These are phyloP conservation scores for Austroboletus niveus DNA, from an alignment of 1,284 basidiomycete species.

Conservation along the genomic window DNA sequence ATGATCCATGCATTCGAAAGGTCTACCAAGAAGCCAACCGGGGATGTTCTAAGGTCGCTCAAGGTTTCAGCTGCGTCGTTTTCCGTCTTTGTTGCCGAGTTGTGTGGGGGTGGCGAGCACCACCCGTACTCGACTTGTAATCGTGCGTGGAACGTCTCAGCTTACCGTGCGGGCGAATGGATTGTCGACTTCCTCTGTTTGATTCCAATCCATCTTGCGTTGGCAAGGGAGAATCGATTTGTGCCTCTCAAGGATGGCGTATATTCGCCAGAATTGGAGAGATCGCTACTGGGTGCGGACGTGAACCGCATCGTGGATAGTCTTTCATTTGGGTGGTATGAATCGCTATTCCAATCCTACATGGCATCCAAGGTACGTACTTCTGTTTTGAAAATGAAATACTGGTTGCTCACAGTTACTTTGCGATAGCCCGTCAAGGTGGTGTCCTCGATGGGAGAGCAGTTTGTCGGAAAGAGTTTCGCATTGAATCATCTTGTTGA, in stretches of 20 bases:
- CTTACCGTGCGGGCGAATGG: constrained; percentile 56
- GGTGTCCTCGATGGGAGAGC: constrained; percentile 68
- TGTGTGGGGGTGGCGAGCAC: constrained; percentile 6
- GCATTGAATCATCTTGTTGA: constrained; percentile 61
- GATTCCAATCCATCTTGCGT: constrained; percentile 61
- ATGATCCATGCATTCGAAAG: constrained; percentile 48
- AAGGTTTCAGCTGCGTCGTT: constrained; percentile 24
- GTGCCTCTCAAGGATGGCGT: constrained; percentile 60
- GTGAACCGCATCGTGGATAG: constrained; percentile 55
- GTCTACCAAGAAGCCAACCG: constrained; percentile 41
- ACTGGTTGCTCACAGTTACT: neutral
- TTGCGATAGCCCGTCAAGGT: constrained; percentile 53
- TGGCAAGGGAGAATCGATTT: constrained; percentile 58
- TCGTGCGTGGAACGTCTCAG: constrained; percentile 33
- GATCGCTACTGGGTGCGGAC: constrained; percentile 53
- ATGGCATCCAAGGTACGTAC: constrained; percentile 50
- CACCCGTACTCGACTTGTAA: neutral
- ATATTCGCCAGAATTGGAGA: constrained; percentile 48
- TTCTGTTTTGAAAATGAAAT: neutral
- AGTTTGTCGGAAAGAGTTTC: constrained; percentile 64
- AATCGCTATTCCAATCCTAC: constrained; percentile 61
- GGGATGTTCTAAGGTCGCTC: constrained; percentile 40
- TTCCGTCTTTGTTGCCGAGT: constrained; percentile 16
- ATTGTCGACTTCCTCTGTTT: constrained; percentile 58
- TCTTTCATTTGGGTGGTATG: constrained; percentile 64